These are phyloP conservation scores for Didymella lethalis DNA, from an alignment of 2,329 filamentous ascomycete genomes.

Conservation along the genomic window DNA sequence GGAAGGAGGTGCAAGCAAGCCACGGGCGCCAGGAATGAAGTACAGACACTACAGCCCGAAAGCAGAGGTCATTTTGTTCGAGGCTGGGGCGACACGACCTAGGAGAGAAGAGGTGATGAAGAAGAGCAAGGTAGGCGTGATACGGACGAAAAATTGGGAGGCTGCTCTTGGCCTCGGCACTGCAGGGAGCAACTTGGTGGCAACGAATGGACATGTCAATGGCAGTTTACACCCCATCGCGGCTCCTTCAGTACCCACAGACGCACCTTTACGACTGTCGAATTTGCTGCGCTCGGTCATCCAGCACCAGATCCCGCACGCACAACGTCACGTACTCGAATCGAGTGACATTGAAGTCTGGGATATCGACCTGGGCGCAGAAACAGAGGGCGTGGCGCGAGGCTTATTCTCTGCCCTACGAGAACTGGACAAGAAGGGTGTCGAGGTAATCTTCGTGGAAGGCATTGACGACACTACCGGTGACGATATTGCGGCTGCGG, in stretches of 20 bases:
- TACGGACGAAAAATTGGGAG: constrained; percentile 45
- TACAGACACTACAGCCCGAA: constrained; percentile 97
- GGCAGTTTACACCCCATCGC: constrained; percentile 13
- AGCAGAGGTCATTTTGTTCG: constrained; percentile 84
- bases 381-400: constrained; percentile 78
- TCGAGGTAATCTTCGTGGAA: constrained; percentile 88
- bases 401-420: constrained; percentile 87
- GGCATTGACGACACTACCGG: constrained; percentile 74
- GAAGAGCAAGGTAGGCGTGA: constrained; percentile 51
- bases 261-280: constrained; percentile 23
- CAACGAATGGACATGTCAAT: constrained; percentile 22
- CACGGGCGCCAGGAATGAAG: constrained; percentile 96
- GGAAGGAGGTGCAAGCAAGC: constrained; percentile 67
- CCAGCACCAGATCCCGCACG: constrained; percentile 46
- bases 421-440: constrained; percentile 79
- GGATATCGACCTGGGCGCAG: constrained; percentile 76
- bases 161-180: constrained; percentile 30
- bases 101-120: constrained; percentile 39
- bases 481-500: constrained; percentile 79
- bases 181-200: background rate
- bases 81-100: constrained; percentile 58
- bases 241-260: background rate
- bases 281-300: constrained; percentile 48
- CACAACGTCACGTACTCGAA: constrained; percentile 28
- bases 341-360: constrained; percentile 53